phyloP scores from a whole-genome alignment of 805 yeast genomes.

The Blastobotrys muscicola region DNA sequence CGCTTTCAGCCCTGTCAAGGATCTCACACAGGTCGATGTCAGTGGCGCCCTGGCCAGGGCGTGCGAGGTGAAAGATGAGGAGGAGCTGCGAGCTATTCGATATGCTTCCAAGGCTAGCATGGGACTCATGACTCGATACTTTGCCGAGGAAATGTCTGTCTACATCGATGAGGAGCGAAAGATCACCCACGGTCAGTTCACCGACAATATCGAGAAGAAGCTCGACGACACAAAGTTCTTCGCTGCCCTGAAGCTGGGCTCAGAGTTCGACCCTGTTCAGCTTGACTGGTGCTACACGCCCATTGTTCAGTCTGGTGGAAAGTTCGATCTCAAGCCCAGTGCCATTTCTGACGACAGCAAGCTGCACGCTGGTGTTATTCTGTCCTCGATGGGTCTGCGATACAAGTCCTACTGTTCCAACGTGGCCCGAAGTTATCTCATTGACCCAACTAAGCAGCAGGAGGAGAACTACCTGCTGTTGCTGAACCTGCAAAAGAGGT shows the following conservation, averaged over 20 bases:
- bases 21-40: constrained; percentile 39
- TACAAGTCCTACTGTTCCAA: constrained; percentile 86
- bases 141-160: constrained; percentile 80
- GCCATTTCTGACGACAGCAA: constrained; percentile 64
- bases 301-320: constrained; percentile 79
- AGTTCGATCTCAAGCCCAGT: constrained; percentile 73
- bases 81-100: constrained; percentile 55
- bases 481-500: constrained; percentile 56
- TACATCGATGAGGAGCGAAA: constrained; percentile 79
- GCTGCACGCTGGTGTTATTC: constrained; percentile 65
- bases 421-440: constrained; percentile 76
- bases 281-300: constrained; percentile 94
- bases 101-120: constrained; percentile 71
- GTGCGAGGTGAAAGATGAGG: constrained; percentile 70
- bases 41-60: constrained; percentile 44
- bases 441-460: constrained; percentile 77
- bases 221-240: constrained; percentile 73
- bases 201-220: constrained; percentile 69
- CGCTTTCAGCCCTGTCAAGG: constrained; percentile 12
- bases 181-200: constrained; percentile 60
- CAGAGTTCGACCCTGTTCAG: constrained; percentile 64
- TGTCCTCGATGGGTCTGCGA: constrained; percentile 76
- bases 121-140: constrained; percentile 61
- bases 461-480: constrained; percentile 72
- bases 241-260: constrained; percentile 46